Percentiles rank a stretch among this genome's conserved stretches.
Evolutionary conservation across 2,329 filamentous ascomycete species (phyloP).

Genomic region (Trichoderma brevicompactum): DNA sequence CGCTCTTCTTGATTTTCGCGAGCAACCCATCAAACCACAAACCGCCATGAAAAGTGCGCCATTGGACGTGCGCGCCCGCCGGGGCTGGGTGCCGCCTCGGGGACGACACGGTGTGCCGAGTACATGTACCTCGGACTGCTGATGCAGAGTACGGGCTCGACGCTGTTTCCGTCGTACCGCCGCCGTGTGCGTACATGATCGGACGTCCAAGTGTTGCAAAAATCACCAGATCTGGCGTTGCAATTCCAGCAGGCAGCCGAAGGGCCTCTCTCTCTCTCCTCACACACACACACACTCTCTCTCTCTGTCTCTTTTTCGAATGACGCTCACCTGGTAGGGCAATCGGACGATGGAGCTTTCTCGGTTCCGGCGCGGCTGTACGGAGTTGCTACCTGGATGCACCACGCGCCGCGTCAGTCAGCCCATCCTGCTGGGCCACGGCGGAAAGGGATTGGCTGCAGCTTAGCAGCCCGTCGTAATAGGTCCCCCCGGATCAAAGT

Average conservation of each 20-base stretch:
- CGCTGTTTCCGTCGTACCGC: neutral
- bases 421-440: constrained; percentile 20
- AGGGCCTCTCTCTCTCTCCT: neutral
- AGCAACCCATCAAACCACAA: neutral
- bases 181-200: constrained; percentile 22
- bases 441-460: constrained; percentile 18
- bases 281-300: too few species aligned
- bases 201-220: constrained; percentile 21
- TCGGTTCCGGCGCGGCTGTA: constrained; percentile 26
- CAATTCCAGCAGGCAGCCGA: constrained; percentile 20
- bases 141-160: neutral
- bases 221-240: constrained; percentile 20
- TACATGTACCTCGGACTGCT: neutral
- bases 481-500: constrained; percentile 15
- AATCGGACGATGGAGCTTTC: constrained; percentile 21
- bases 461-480: constrained; percentile 3
- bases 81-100: constrained; percentile 16
- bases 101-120: neutral
- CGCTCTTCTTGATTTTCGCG: neutral
- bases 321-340: neutral
- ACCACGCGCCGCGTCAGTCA: constrained; percentile 29
- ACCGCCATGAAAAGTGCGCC: neutral
- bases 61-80: constrained; percentile 9
- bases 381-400: constrained; percentile 8
- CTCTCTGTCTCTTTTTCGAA: neutral